Evolutionary conservation across 208 protist genomes (phyloP).

Genomic region (Crithidia sp.): DNA sequence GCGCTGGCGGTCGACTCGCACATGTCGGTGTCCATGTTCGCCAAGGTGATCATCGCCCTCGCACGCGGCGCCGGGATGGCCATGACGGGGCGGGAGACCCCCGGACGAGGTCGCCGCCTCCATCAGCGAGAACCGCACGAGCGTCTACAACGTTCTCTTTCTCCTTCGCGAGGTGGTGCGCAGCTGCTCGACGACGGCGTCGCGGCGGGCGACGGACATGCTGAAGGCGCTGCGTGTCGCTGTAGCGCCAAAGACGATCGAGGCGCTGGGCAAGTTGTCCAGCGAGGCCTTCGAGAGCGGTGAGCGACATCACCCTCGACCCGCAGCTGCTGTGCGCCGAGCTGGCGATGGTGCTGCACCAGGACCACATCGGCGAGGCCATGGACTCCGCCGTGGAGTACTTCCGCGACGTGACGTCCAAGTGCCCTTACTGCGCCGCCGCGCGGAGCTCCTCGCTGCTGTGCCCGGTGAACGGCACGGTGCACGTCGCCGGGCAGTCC

Average conservation of each 20-base stretch:
- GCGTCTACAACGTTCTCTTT: slow-evolving; percentile 92
- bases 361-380: slow-evolving; percentile 82
- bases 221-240: slow-evolving; percentile 81
- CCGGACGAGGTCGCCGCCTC: slow-evolving; percentile 75
- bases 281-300: slow-evolving; percentile 74
- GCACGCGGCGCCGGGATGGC: slow-evolving; percentile 82
- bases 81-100: slow-evolving; percentile 76
- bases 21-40: slow-evolving; percentile 91
- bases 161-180: slow-evolving; percentile 86
- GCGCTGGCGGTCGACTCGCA: slow-evolving; percentile 82
- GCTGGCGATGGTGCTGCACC: slow-evolving; percentile 90
- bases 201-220: slow-evolving; percentile 80
- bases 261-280: slow-evolving; percentile 85
- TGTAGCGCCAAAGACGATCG: slow-evolving; percentile 78
- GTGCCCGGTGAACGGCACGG: slow-evolving; percentile 79
- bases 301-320: slow-evolving; percentile 67
- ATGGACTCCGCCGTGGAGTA: slow-evolving; percentile 82
- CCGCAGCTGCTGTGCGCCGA: slow-evolving; percentile 91
- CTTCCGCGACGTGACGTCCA: slow-evolving; percentile 72
- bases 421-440: slow-evolving; percentile 80
- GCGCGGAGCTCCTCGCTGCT: slow-evolving; percentile 63
- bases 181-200: slow-evolving; percentile 81
- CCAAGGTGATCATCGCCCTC: slow-evolving; percentile 86
- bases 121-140: slow-evolving; percentile 66
- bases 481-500: slow-evolving; percentile 77